Evolutionary conservation across 768 basidiomycete genomes (phyloP), one percentile per base, ranked within the genome.

Genomic region (Lactarius hengduanensis): DNA sequence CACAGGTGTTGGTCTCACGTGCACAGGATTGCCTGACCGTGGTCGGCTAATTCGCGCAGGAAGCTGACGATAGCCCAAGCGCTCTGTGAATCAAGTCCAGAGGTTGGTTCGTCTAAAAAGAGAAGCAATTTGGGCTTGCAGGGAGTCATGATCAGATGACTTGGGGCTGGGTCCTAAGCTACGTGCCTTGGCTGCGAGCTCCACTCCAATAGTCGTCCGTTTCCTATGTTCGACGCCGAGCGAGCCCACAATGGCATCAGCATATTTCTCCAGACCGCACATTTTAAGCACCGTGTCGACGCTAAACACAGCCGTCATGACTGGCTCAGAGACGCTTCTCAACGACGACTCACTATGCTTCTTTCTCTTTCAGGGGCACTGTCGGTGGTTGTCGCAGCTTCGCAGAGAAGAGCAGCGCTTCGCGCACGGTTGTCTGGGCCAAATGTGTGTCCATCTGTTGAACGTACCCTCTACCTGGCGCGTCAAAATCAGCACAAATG

Each of bases 201-300:
- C 94, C 62, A 96, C 94, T 64, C 92, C 94, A 71, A 96, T 96
- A 1, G 94, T 95, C 28, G 94, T 81, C 11, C 93, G 88, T 74
- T 96, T 96, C 67, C 92, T 83, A 9, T 89, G 85, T 70, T 89
- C 89, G 28, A 85, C 82, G 61, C 80, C 82, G 41, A 91, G 80
- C 69, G 83, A 86, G 74, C 85, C 84, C 18, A 95, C 89, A 70
- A 95, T 80, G 0, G 91, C 93, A 70, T 95, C 93, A 1, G 92
- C 86, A 1, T 90, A 78, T 73, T 92, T 88, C 71, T 94, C 91
- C 34, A 96, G 80, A 74, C 94, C 94, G 34, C 94, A 81, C 16
- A 95, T 81, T 72, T 92, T 87, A 57, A 96, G 88, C 76, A 90
- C 89, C 75, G 88, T 92, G 76, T 91, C 89, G 45, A 90, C 88